phyloP scores from a whole-genome alignment of 768 basidiomycete species.

The Lentinus tigrinus region DNA sequence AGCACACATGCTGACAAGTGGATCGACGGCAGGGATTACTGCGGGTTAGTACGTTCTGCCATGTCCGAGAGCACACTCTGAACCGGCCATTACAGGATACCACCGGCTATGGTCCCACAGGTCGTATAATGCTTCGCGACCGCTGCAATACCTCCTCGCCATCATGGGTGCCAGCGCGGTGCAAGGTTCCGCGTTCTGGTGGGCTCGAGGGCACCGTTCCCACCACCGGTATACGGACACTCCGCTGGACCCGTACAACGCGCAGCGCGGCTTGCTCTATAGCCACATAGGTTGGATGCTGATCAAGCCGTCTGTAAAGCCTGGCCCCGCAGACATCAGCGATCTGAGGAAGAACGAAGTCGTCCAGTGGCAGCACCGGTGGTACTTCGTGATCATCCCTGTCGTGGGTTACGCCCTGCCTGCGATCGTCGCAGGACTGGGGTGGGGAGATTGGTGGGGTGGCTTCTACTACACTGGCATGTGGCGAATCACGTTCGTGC shows the following conservation, averaged over 20 bases:
- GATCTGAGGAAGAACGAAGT: slow-evolving; percentile 47
- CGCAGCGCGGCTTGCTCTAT: slow-evolving; percentile 50
- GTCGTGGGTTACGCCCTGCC: slow-evolving; percentile 47
- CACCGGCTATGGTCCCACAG: slow-evolving; percentile 59
- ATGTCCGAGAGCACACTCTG: background rate
- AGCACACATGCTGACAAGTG: background rate
- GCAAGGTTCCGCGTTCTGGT: slow-evolving; percentile 57
- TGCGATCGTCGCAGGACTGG: slow-evolving; percentile 44
- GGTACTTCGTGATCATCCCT: slow-evolving; percentile 43
- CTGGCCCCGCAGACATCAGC: slow-evolving; percentile 48
- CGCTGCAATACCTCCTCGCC: slow-evolving; percentile 47
- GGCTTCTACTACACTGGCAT: slow-evolving; percentile 52
- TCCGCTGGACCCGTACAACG: slow-evolving; percentile 56
- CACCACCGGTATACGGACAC: slow-evolving; percentile 57
- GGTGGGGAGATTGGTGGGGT: slow-evolving; percentile 55
- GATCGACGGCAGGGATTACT: slow-evolving; percentile 9
- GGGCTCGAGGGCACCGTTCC: slow-evolving; percentile 54
- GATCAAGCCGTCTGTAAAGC: slow-evolving; percentile 45
- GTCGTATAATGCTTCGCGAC: slow-evolving; percentile 48
- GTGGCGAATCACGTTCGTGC: slow-evolving; percentile 46
- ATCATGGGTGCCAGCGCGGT: slow-evolving; percentile 48
- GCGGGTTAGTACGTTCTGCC: slow-evolving; percentile 48
- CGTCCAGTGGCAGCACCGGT: slow-evolving; percentile 52
- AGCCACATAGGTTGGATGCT: slow-evolving; percentile 56
- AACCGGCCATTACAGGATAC: slow-evolving; percentile 37